These are phyloP conservation scores for Colletotrichum agaves DNA, from an alignment of 2,329 filamentous ascomycete genomes.

Conservation along the genomic window DNA sequence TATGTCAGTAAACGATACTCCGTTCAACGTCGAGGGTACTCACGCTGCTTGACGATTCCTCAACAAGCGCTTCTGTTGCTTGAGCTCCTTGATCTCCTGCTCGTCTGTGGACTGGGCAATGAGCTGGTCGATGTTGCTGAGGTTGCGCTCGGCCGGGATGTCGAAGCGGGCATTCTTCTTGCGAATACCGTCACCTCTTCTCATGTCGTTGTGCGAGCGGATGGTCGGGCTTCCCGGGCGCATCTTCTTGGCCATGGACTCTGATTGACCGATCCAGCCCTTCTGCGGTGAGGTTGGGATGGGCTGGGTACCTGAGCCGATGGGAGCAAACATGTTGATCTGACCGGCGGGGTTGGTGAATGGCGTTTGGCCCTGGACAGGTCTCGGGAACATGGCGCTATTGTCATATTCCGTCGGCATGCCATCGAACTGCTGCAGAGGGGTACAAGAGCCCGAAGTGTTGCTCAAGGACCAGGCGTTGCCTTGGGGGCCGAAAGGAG, in stretches of 20 bases:
- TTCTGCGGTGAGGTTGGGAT: constrained; percentile 68
- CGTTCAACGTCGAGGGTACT: constrained; percentile 50
- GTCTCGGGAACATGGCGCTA: constrained; percentile 63
- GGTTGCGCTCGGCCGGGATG: constrained; percentile 91
- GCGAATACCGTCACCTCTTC: constrained; percentile 86
- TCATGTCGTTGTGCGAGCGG: constrained; percentile 80
- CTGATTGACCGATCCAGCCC: constrained; percentile 64
- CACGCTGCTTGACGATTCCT: constrained; percentile 98
- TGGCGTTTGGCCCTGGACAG: constrained; percentile 63
- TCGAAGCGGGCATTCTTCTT: constrained; percentile 99
- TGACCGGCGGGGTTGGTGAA: constrained; percentile 64
- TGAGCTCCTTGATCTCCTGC: constrained; percentile 95
- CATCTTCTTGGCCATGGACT: constrained; percentile 69
- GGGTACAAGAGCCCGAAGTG: constrained; percentile 77
- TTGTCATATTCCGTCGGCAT: constrained; percentile 67
- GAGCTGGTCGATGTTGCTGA: constrained; percentile 93
- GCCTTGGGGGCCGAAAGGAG: constrained; percentile 51
- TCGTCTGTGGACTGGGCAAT: constrained; percentile 91
- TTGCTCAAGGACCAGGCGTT: constrained; percentile 72
- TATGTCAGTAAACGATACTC: constrained; percentile 10
- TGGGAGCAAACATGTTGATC: constrained; percentile 64
- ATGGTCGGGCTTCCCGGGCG: constrained; percentile 74
- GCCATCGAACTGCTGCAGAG: constrained; percentile 76
- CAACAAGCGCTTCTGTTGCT: constrained; percentile 95
- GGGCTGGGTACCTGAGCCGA: constrained; percentile 58